These are phyloP conservation scores for Mucor ambiguus DNA, from an alignment of 371 early-diverging fungal genomes.

Conservation along the genomic window DNA sequence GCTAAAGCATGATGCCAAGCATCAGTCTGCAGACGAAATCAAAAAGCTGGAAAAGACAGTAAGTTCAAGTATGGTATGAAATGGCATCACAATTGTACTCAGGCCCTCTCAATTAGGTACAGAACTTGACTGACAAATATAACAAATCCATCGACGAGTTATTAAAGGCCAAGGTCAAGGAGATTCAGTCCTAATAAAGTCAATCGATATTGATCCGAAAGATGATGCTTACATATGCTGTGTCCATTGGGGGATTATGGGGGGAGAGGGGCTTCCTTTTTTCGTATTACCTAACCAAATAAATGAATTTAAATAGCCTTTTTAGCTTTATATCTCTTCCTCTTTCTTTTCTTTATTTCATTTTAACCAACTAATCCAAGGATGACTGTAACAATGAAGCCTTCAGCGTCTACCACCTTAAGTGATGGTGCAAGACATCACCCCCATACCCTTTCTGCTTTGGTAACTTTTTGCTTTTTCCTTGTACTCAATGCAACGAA, in stretches of 20 bases:
- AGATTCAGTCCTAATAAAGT: conserved; percentile 60
- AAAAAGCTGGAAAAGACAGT: conserved; percentile 66
- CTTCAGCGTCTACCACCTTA: not conserved
- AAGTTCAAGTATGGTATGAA: conserved; percentile 5
- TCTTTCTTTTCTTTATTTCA: conserved; percentile 2
- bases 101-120: conserved; percentile 51
- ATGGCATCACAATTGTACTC: not conserved
- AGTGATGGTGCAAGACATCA: conserved; percentile 40
- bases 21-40: conserved; percentile 61
- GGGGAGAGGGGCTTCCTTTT: not conserved
- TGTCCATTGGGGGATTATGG: not conserved
- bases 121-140: conserved; percentile 71
- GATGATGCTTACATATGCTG: not conserved
- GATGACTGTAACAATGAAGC: conserved; percentile 4
- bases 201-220: not conserved
- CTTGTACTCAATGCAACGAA: not conserved
- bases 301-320: not conserved
- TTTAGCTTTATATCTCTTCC: conserved; percentile 3
- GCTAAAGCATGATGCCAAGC: conserved; percentile 69
- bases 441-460: conserved; percentile 58
- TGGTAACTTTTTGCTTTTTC: conserved; percentile 33
- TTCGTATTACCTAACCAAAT: conserved; percentile 4
- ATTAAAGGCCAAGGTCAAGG: conserved; percentile 73
- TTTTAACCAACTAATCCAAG: not conserved
- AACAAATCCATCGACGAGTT: conserved; percentile 71